Evolutionary conservation across 805 yeast genomes (phyloP), one percentile per base, ranked within the genome.

Genomic region (Candida ipomoeae): DNA sequence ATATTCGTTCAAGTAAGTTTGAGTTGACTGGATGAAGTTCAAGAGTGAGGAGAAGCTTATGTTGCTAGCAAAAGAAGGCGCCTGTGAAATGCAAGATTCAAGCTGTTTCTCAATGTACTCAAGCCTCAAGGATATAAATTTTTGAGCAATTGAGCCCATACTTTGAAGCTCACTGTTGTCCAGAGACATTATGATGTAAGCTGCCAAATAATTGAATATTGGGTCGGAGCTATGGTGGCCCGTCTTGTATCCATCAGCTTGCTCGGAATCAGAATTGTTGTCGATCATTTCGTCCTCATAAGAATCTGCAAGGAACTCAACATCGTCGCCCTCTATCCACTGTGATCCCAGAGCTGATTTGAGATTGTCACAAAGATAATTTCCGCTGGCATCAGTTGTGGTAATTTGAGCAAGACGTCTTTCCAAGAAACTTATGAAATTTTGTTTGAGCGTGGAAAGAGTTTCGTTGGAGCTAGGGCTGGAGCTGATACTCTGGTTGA

Each of bases 1-100:
- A 47, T 59, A 67, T n/a, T 51, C 49, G 1, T 52, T 47, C 3
- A 64, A 54, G 44, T 65, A 64, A 3, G 55, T 60, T 49, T 62
- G 63, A 0, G 78, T 70, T 33, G 64, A 65, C 55, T 73, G 76
- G 31, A 69, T 51, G 43, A 55, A 72, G 51, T 62, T 66, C 48
- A 70, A 61, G 6, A 71, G 50, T 21, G 56, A 57, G 32, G 60
- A 60, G 50, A 68, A 68, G 48, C 68, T 61, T 17, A 69, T 49
- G 32, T 59, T 51, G 39, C 43, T 31, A 1, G 52, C 20, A 17
- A 26, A 14, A 5, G 29, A 17, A 5, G 44, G 32, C n/a, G 35
- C 34, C 20, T 15, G 31, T 3, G 29, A 21, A 33, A 48, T 14
- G 14, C 43, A 38, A 23, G 18, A 10, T 3, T 17, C 35, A 4